Evolutionary conservation across 805 yeast species (phyloP), one percentile per base, ranked within the genome.

Genomic region (Ogataea trehaloabstinens): DNA sequence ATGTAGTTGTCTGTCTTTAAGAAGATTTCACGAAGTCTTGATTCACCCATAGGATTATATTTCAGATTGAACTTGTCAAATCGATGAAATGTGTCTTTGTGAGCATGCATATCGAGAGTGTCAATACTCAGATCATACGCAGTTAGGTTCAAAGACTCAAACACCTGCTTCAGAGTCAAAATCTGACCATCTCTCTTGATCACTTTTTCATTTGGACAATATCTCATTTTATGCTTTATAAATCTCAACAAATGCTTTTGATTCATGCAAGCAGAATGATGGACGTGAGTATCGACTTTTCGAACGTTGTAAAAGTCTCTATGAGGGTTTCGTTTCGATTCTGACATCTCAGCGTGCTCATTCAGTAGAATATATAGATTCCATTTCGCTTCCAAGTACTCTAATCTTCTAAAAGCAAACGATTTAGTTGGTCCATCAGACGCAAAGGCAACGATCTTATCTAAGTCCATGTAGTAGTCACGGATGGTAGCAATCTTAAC

Each of bases 81-180:
- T 54, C 99, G 76, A 64, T 93, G 99, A 75, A 93, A 93, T 1
- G 98, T 85, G 56, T 93, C 99, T 48, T 90, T 85, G 63, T 93
- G 99, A 4, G 99, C 99, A 64, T 93, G 99, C 99, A 93, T 93
- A 64, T 93, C 99, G 50, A 93, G 73, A 2, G 99, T 95, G 56
- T 93, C 99, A 54, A 93, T 93, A 41, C 95, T 85, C 42, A 93
- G 71, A 59, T 93, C 99, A 59, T 95, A 93, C 2, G 97, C 98
- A 0, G 96, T 83, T 44, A 93, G 73, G 40, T 87, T 82, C 61
- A 93, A 74, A 25, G 98, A 89, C 56, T 89, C 76, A 66, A 93
- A 93, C 34, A 93, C 99, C 60, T 91, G 83, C n/a, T 72, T 76
- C 49, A 93, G 72, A 0, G 97, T 85, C 55, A 93, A 73, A 6